A percentile compares a stretch with the other conserved stretches of the same genome.
Conservation (phyloP, 352 stramenopile genomes). For the Globisporangium abappressorium region DNA sequence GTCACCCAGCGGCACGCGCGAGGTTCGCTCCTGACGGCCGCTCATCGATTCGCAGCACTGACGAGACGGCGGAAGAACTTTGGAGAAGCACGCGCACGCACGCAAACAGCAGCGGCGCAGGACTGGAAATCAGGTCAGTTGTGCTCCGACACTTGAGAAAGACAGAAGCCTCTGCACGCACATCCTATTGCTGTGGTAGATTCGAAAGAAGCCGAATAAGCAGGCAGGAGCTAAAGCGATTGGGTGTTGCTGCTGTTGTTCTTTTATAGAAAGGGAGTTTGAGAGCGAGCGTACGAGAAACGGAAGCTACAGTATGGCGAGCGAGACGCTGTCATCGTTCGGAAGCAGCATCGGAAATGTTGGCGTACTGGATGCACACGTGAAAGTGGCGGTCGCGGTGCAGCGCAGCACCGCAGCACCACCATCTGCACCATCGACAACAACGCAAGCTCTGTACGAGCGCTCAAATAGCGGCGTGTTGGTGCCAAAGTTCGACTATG, state of each 20-base stretch:
- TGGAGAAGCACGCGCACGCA: not conserved
- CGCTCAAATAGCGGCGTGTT: slow-evolving; percentile 21
- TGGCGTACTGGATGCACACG: not conserved
- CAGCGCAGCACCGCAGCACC: slow-evolving; percentile 4
- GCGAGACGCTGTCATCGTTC: not conserved
- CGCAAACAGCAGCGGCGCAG: not conserved
- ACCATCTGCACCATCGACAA: not conserved
- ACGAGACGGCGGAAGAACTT: not conserved
- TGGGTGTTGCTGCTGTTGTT: not conserved
- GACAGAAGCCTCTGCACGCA: not conserved
- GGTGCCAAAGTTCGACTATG: slow-evolving; percentile 19
- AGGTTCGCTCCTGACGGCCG: not conserved
- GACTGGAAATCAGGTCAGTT: not conserved
- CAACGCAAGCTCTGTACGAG: slow-evolving; percentile 8
- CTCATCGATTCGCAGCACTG: not conserved
- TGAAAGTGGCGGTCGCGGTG: slow-evolving; percentile 5
- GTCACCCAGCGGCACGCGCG: not conserved
- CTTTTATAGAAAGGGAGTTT: slow-evolving; percentile 6
- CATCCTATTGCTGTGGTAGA: not conserved
- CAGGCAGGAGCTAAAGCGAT: not conserved
- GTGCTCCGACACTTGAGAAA: not conserved
- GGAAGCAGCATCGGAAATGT: slow-evolving; percentile 1
- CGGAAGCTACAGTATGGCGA: slow-evolving; percentile 4
- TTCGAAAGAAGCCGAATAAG: not conserved
- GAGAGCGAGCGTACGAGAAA: not conserved